Conservation (phyloP, 2,329 filamentous ascomycete species). For the Capronia coronata region DNA sequence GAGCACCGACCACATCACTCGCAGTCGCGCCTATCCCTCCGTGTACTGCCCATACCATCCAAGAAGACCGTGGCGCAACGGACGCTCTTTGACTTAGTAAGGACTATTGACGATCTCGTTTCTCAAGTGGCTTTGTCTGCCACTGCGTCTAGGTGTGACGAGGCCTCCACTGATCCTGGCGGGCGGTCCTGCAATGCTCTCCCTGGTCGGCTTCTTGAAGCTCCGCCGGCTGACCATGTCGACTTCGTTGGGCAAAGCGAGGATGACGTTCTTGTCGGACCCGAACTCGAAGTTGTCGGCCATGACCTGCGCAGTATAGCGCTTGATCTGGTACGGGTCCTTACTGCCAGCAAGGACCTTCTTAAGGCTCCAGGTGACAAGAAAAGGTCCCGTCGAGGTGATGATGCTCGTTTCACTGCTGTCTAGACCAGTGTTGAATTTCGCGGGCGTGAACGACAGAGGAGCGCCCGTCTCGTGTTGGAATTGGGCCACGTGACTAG, state of each 20-base stretch:
- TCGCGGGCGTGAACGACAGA: slow-evolving; percentile 81
- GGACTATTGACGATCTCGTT: slow-evolving; percentile 75
- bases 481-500: slow-evolving; percentile 92
- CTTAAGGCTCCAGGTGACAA: slow-evolving; percentile 92
- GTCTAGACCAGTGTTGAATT: slow-evolving; percentile 84
- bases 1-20: no score
- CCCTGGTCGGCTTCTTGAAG: slow-evolving; percentile 79
- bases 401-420: slow-evolving; percentile 87
- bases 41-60: neutral
- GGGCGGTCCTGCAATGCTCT: slow-evolving; percentile 70
- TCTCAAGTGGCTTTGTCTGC: slow-evolving; percentile 53
- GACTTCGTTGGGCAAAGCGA: slow-evolving; percentile 92
- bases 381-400: slow-evolving; percentile 91
- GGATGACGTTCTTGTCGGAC: slow-evolving; percentile 95
- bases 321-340: slow-evolving; percentile 92
- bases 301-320: slow-evolving; percentile 90
- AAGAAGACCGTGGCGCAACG: neutral
- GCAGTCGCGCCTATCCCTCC: no score
- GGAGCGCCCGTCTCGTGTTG: slow-evolving; percentile 88
- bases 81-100: slow-evolving; percentile 37
- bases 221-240: slow-evolving; percentile 90
- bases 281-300: slow-evolving; percentile 98
- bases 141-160: slow-evolving; percentile 36
- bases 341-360: slow-evolving; percentile 75
- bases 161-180: slow-evolving; percentile 44